phyloP scores from a whole-genome alignment of 768 basidiomycete genomes.

The Leccinum olivaceopallidum region DNA sequence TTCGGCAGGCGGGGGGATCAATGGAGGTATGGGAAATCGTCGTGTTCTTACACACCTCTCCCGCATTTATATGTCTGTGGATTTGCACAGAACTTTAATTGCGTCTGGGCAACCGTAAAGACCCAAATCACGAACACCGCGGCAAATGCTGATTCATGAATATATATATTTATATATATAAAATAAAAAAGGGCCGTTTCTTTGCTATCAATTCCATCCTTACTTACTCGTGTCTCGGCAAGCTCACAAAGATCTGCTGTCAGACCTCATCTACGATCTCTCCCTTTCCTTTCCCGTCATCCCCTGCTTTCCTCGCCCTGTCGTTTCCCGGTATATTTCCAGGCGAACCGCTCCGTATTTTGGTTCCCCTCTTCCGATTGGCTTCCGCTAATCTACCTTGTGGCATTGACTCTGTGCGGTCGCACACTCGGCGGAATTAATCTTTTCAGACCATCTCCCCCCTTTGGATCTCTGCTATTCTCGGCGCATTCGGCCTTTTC shows the following conservation, averaged over 20 bases:
- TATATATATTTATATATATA: background rate
- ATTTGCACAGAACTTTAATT: slow-evolving; percentile 34
- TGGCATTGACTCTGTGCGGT: slow-evolving; percentile 34
- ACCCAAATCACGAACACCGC: slow-evolving; percentile 30
- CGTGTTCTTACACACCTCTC: slow-evolving; percentile 7
- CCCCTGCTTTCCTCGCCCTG: slow-evolving; percentile 36
- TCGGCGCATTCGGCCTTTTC: slow-evolving; percentile 28
- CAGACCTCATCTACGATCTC: slow-evolving; percentile 19
- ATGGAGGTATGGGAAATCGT: slow-evolving; percentile 19
- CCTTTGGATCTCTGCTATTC: slow-evolving; percentile 43
- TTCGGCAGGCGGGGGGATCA: slow-evolving; percentile 1
- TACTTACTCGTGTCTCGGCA: slow-evolving; percentile 31
- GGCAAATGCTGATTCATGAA: slow-evolving; percentile 28
- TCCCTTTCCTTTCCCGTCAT: slow-evolving; percentile 34
- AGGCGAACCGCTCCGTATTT: slow-evolving; percentile 47
- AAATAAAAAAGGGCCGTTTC: slow-evolving; percentile 29
- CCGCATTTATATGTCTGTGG: slow-evolving; percentile 34
- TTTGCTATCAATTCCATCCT: slow-evolving; percentile 28
- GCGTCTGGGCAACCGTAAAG: slow-evolving; percentile 20
- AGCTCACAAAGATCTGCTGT: slow-evolving; percentile 25
- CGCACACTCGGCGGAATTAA: slow-evolving; percentile 36
- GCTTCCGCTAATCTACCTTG: slow-evolving; percentile 38
- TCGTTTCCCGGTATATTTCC: slow-evolving; percentile 42
- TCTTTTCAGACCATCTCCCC: slow-evolving; percentile 44
- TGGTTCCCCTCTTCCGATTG: slow-evolving; percentile 49